Conservation (phyloP, 805 yeast genomes). For the Saturnispora halmiae region DNA sequence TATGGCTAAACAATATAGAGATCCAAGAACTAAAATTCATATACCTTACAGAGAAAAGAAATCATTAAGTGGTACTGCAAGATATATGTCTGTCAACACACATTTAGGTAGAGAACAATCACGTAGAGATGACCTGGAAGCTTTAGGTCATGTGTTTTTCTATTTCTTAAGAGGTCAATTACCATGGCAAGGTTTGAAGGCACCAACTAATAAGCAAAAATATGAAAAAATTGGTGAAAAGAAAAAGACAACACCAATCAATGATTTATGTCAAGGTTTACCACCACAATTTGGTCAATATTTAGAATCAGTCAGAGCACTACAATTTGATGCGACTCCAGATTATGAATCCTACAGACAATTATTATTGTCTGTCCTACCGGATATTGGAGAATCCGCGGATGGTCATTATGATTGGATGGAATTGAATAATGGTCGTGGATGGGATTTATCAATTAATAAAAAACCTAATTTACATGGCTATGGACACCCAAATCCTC, state of each 20-base stretch:
- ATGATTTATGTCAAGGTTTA: slow-evolving; percentile 77
- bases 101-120: slow-evolving; percentile 96
- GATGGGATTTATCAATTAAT: slow-evolving; percentile 87
- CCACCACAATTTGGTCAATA: slow-evolving; percentile 93
- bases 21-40: slow-evolving; percentile 90
- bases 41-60: slow-evolving; percentile 96
- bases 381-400: slow-evolving; percentile 56
- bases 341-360: slow-evolving; percentile 82
- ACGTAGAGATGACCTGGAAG: slow-evolving; percentile 93
- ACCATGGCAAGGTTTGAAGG: slow-evolving; percentile 99
- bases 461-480: slow-evolving; percentile 94
- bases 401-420: slow-evolving; percentile 98
- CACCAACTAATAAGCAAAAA: slow-evolving; percentile 95
- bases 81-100: slow-evolving; percentile 96
- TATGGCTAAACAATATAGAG: slow-evolving; percentile 97
- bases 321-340: slow-evolving; percentile 89
- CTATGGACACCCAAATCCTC: slow-evolving; percentile 90
- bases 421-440: slow-evolving; percentile 89
- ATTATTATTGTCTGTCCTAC: slow-evolving; percentile 69
- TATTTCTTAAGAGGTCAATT: slow-evolving; percentile 88
- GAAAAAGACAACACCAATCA: slow-evolving; percentile 81
- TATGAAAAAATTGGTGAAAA: slow-evolving; percentile 96
- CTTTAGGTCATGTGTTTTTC: slow-evolving; percentile 93
- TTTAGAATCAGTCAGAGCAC: slow-evolving; percentile 76
- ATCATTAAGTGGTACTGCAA: slow-evolving; percentile 94